Conservation (phyloP, 352 stramenopile genomes). For the Peronospora destructor region DNA sequence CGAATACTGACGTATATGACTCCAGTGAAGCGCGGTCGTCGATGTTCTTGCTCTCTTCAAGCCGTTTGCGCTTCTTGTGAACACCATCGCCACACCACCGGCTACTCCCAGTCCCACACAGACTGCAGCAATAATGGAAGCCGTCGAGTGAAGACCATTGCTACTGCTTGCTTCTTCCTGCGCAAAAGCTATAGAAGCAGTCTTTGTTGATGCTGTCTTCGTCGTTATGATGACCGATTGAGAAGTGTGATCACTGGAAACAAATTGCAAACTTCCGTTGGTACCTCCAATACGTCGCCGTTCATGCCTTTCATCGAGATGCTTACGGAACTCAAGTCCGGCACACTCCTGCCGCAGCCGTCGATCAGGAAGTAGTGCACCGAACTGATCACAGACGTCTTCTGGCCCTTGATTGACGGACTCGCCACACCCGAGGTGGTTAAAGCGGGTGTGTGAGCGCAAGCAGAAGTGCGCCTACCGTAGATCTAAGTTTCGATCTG, state of each 20-base stretch:
- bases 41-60: slow-evolving; percentile 16
- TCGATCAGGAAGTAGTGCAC: slow-evolving; percentile 63
- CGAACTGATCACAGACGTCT: slow-evolving; percentile 50
- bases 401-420: slow-evolving; percentile 48
- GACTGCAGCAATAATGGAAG: slow-evolving; percentile 13
- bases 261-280: slow-evolving; percentile 42
- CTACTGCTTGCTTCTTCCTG: slow-evolving; percentile 16
- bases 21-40: slow-evolving; percentile 15
- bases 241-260: slow-evolving; percentile 1
- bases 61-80: slow-evolving; percentile 24
- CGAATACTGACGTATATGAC: slow-evolving; percentile 10
- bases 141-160: slow-evolving; percentile 10
- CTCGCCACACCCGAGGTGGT: slow-evolving; percentile 45
- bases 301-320: slow-evolving; percentile 43
- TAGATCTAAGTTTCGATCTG: too few relatives aligned
- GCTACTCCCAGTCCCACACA: slow-evolving; percentile 14
- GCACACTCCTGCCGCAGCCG: slow-evolving; percentile 30
- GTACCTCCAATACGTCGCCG: slow-evolving; percentile 46
- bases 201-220: not conserved
- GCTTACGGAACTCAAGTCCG: slow-evolving; percentile 35
- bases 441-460: too few relatives aligned
- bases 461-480: too few relatives aligned
- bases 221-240: not conserved
- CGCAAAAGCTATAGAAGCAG: slow-evolving; percentile 13
- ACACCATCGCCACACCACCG: slow-evolving; percentile 10